Base-by-base conservation (phyloP, 208 protist species). In the Trypanosoma avium region DNA sequence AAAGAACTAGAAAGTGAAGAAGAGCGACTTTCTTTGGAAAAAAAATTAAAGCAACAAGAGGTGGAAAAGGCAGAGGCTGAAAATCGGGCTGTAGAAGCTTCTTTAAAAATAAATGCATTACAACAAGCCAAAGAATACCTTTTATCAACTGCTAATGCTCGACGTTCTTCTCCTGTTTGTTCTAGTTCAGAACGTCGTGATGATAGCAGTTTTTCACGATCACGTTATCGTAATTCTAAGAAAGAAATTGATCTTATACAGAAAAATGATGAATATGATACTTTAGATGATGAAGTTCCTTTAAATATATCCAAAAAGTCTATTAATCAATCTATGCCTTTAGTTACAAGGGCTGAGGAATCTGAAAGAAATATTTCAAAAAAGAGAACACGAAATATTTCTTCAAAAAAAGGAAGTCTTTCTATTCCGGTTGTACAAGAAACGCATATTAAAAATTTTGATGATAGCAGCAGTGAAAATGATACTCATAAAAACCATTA, bases 71-170 rank as follows among this genome's bases (percentile, higher is more conserved):
- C 56, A 19, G 56, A 70, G 60, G 82, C 68, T n/a, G 81, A 85
- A 64, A 68, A 61, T 22, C 72, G 56, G 24, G 69, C 72, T 6
- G 71, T 58, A 19, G 73, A 85, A 54, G 78, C 79, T 26, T 66
- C 70, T 21, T 74, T 81, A 32, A 57, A 57, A n/a, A 61, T 92
- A 7, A 79, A 50, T 61, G 85, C 78, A 9, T 73, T 92, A 13
- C 79, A 92, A 61, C 82, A 84, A 24, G 85, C 83, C 9, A 90
- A 89, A 62, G 78, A 94, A 69, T 79, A 86, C 40, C 71, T 94
- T 67, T 61, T 77, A 53, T 77, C 84, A 0, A 75, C 80, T 10
- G 71, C 81, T 21, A 67, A 81, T 66, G 72, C 73, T 21, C 73
- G 80, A 19, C 68, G 72, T 42, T 8, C 65, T 22, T 62, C 61